Evolutionary conservation across 1,139 yeast genomes (phyloP), one percentile per base, ranked within the genome.

Genomic region (Yarrowia galli): DNA sequence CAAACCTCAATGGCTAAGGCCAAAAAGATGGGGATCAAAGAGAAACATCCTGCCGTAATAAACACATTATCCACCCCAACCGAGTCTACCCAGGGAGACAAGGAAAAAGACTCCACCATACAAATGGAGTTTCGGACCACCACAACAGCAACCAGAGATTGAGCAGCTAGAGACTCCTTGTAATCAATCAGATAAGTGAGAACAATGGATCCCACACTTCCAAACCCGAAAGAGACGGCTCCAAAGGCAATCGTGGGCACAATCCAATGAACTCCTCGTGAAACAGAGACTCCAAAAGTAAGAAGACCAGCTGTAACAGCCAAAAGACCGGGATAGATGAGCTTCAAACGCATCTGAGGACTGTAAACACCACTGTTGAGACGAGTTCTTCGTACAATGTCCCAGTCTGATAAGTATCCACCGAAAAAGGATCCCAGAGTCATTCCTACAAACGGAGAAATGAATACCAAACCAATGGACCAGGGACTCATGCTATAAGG

Each of bases 71-170:
- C 65, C 5, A 69, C 54, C 2, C 71, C 71, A 20, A 68, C 67
- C 10, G 58, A 51, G 13, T 58, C 60, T 3, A 65, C 53, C 71
- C 71, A 70, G 2, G 71, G 71, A 20, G 67, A 65, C 13, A 70
- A 46, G 1, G 69, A 69, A 38, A 70, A 69, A 3, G 68, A 69
- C 46, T 68, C 49, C 3, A 69, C 68, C 43, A 67, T 70, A 13
- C 70, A 68, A 4, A 68, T 63, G 25, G 64, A 42, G 46, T 72
- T 72, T 46, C 74, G 74, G 23, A 70, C 65, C 20, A 70, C 60
- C 15, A 70, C 70, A 1, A 70, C 70, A 2, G 70, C 71, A 6
- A 68, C 67, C 22, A 70, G 48, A 23, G 67, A 28, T 38, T 69
- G 68, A 10, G 70, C 71, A 4, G 69, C 68, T 18, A 70, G 67